A percentile compares a stretch with the other conserved stretches of the same genome.
phyloP scores from a whole-genome alignment of 441 rosid genomes.

The Adansonia madagascariensis region DNA sequence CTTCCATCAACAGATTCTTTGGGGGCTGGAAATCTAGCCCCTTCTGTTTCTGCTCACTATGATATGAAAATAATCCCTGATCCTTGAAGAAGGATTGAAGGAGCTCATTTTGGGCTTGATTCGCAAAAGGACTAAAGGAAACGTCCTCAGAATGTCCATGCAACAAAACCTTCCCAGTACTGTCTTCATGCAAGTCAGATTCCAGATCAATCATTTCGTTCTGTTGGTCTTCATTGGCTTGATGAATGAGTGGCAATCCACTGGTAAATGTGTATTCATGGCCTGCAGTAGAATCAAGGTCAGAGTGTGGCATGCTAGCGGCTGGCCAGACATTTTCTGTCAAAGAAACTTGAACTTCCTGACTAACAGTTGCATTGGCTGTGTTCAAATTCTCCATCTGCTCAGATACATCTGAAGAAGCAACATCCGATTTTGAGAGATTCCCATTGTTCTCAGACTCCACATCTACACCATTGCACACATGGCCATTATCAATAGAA shows the following conservation, averaged over 20 bases:
- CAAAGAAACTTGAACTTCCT: slow-evolving; percentile 53
- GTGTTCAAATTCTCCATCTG: slow-evolving; percentile 44
- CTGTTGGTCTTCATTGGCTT: slow-evolving; percentile 49
- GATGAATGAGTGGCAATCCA: slow-evolving; percentile 54
- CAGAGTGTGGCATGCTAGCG: slow-evolving; percentile 52
- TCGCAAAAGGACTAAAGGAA: slow-evolving; percentile 63
- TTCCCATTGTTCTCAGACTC: slow-evolving; percentile 46
- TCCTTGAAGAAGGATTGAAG: slow-evolving; percentile 85
- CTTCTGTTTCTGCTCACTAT: slow-evolving; percentile 55
- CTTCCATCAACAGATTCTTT: slow-evolving; percentile 52
- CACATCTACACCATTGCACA: slow-evolving; percentile 35
- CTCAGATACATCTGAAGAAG: slow-evolving; percentile 43
- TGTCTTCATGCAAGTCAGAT: slow-evolving; percentile 52
- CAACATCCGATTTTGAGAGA: slow-evolving; percentile 46
- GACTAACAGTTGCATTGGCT: slow-evolving; percentile 47
- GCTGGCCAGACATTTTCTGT: slow-evolving; percentile 67
- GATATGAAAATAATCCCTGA: slow-evolving; percentile 54
- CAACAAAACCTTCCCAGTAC: slow-evolving; percentile 49
- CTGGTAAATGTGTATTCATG: slow-evolving; percentile 50
- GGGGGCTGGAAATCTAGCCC: slow-evolving; percentile 51
- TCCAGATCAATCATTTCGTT: slow-evolving; percentile 58
- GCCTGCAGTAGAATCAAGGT: slow-evolving; percentile 52
- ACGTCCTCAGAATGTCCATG: slow-evolving; percentile 56
- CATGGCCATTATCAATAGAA: slow-evolving; percentile 39
- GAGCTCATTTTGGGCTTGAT: slow-evolving; percentile 72